These are phyloP conservation scores for Ceratocystis albifundus DNA, from an alignment of 2,329 filamentous ascomycete genomes.

Conservation along the genomic window DNA sequence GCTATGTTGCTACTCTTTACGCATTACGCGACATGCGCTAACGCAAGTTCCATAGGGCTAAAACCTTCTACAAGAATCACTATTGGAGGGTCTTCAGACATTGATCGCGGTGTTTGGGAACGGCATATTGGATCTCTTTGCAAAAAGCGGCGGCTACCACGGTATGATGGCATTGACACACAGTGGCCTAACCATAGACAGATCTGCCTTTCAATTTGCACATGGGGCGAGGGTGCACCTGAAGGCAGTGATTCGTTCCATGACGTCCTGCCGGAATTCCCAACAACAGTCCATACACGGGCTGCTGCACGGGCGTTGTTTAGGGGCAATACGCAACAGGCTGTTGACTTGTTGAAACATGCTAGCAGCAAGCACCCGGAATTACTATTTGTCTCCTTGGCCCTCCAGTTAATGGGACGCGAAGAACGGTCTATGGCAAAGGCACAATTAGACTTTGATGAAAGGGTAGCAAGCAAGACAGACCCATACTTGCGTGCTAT, in stretches of 20 bases:
- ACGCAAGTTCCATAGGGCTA: conserved; percentile 32
- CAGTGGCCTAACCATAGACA: conserved; percentile 59
- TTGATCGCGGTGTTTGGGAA: conserved; percentile 43
- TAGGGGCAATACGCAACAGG: conserved; percentile 55
- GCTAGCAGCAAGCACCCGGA: conserved; percentile 52
- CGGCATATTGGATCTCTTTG: conserved; percentile 52
- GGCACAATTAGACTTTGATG: conserved; percentile 47
- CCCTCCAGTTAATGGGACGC: conserved; percentile 50
- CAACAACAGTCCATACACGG: conserved; percentile 54
- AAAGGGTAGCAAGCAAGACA: conserved; percentile 49
- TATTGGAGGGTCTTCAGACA: conserved; percentile 36
- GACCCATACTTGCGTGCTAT: conserved; percentile 73
- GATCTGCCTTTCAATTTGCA: conserved; percentile 62
- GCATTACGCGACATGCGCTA: background rate
- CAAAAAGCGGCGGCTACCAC: conserved; percentile 48
- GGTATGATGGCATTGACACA: conserved; percentile 52
- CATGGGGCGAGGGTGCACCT: conserved; percentile 47
- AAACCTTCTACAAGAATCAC: conserved; percentile 39
- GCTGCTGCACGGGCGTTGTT: conserved; percentile 67
- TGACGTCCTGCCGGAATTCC: conserved; percentile 36
- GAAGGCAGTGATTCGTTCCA: conserved; percentile 33
- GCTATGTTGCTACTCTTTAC: background rate
- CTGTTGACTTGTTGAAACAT: conserved; percentile 57
- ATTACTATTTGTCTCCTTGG: conserved; percentile 56
- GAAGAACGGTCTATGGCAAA: conserved; percentile 36